A percentile compares a stretch with the other conserved stretches of the same genome.
Evolutionary conservation across 1,284 basidiomycete species (phyloP).

Genomic region (Grifola frondosa): DNA sequence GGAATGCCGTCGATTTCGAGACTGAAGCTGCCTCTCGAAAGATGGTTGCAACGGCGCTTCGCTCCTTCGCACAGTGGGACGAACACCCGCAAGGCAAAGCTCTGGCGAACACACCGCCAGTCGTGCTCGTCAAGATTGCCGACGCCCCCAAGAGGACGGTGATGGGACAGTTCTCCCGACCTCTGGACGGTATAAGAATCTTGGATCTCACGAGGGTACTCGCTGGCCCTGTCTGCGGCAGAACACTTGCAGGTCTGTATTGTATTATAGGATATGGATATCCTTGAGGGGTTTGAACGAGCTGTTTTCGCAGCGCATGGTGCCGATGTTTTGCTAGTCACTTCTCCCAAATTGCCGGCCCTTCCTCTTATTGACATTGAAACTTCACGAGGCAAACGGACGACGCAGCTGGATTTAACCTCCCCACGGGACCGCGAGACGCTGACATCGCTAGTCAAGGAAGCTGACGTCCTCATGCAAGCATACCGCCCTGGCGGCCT

Average conservation of each 20-base stretch:
- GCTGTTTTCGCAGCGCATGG: slow-evolving; percentile 47
- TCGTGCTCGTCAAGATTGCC: slow-evolving; percentile 46
- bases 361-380: slow-evolving; percentile 58
- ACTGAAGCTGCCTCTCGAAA: slow-evolving; percentile 42
- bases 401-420: slow-evolving; percentile 59
- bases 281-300: no score
- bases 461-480: slow-evolving; percentile 65
- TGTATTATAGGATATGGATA: no score
- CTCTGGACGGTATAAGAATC: slow-evolving; percentile 51
- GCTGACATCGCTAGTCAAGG: slow-evolving; percentile 40
- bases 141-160: slow-evolving; percentile 43
- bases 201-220: slow-evolving; percentile 61
- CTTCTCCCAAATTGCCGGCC: slow-evolving; percentile 54
- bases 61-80: slow-evolving; percentile 54
- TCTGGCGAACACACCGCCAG: slow-evolving; percentile 39
- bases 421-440: slow-evolving; percentile 30
- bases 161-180: slow-evolving; percentile 21
- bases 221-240: slow-evolving; percentile 56
- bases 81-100: slow-evolving; percentile 47
- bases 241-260: slow-evolving; percentile 52
- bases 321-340: slow-evolving; percentile 59
- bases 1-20: slow-evolving; percentile 55
- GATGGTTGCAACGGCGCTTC: slow-evolving; percentile 55
- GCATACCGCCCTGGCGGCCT: slow-evolving; percentile 60
- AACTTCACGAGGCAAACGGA: slow-evolving; percentile 66